Conservation (phyloP, 108 stramenopile species). For the Nitzschia sp. region DNA sequence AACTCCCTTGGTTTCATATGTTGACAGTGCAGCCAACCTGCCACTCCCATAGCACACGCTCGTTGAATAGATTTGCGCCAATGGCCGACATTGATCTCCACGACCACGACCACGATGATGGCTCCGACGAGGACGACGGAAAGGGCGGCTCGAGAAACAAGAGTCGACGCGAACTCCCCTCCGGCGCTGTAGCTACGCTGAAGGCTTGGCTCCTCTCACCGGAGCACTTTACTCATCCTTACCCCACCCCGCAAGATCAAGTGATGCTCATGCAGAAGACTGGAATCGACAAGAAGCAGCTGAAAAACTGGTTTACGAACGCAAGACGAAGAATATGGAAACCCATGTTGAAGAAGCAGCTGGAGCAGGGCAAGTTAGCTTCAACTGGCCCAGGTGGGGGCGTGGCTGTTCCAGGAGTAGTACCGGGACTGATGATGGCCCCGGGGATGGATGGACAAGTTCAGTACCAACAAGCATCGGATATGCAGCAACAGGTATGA, state of each 20-base stretch:
- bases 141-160: conserved; percentile 47
- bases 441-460: conserved; percentile 8
- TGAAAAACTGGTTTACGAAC: conserved; percentile 97
- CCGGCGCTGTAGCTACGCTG: conserved; percentile 85
- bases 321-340: conserved; percentile 95
- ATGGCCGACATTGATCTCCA: conserved; percentile 6
- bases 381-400: conserved; percentile 48
- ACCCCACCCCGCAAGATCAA: conserved; percentile 92
- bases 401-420: conserved; percentile 36
- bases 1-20: conserved; percentile 6
- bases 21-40: conserved; percentile 16
- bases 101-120: conserved; percentile 9
- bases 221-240: conserved; percentile 92
- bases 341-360: conserved; percentile 90
- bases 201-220: conserved; percentile 91
- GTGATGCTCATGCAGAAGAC: conserved; percentile 91
- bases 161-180: conserved; percentile 88
- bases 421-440: conserved; percentile 53
- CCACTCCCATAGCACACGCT: conserved; percentile 4
- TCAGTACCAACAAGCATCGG: conserved; percentile 39
- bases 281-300: conserved; percentile 93
- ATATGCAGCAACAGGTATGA: conserved; percentile 41
- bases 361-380: conserved; percentile 83
- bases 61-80: conserved; percentile 3
- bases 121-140: conserved; percentile 38